phyloP scores from a whole-genome alignment of 2,329 filamentous ascomycete species.

The Penicillium sp. region DNA sequence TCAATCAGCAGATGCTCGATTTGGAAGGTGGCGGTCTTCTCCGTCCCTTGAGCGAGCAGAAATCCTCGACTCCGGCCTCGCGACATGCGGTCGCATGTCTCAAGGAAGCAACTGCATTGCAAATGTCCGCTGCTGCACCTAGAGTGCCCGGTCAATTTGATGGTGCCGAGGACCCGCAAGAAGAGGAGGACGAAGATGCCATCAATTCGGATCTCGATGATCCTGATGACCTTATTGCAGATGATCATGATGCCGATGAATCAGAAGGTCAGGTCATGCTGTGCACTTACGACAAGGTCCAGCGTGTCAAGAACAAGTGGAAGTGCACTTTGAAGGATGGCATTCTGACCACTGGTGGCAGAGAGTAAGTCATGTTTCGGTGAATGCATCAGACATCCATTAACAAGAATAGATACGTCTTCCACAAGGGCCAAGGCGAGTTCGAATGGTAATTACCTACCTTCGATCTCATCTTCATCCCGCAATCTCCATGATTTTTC shows the following conservation, averaged over 20 bases:
- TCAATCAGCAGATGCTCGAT: constrained; percentile 41
- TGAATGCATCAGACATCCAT: constrained; percentile 7
- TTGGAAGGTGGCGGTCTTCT: constrained; percentile 49
- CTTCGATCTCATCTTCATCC: constrained; percentile 1
- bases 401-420: constrained; percentile 67
- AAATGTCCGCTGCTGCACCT: constrained; percentile 10
- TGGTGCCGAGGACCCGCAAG: constrained; percentile 54
- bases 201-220: constrained; percentile 99
- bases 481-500: constrained; percentile 5
- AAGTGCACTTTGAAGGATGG: constrained; percentile 99
- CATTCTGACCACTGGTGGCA: constrained; percentile 86
- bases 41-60: constrained; percentile 41
- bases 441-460: constrained; percentile 78
- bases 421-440: constrained; percentile 95
- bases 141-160: constrained; percentile 54
- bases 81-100: constrained; percentile 34
- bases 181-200: constrained; percentile 78
- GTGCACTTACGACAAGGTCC: constrained; percentile 99
- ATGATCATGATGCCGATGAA: constrained; percentile 85
- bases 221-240: constrained; percentile 77
- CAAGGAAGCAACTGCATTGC: constrained; percentile 1
- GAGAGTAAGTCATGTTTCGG: constrained; percentile 60
- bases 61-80: constrained; percentile 34
- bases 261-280: constrained; percentile 87
- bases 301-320: constrained; percentile 99